A percentile compares a stretch with the other conserved stretches of the same genome.
phyloP scores from a whole-genome alignment of 352 stramenopile species.

The Phytopythium litorale region DNA sequence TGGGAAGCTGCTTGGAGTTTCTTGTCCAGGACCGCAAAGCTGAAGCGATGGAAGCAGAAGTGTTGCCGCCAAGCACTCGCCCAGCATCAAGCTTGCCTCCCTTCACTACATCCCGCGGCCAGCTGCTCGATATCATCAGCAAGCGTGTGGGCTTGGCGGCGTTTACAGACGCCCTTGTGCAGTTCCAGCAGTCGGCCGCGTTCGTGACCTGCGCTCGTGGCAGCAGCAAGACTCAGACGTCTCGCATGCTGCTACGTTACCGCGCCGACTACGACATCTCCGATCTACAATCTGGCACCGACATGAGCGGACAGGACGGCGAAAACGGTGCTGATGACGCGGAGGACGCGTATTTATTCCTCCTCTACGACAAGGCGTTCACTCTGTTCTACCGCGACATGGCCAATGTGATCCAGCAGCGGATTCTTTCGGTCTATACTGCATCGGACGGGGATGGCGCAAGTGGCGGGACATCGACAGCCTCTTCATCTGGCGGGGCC shows the following conservation, averaged over 20 bases:
- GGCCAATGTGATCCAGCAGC: slow-evolving; percentile 53
- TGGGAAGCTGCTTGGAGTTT: slow-evolving; percentile 60
- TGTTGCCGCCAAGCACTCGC: not conserved
- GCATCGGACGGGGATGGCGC: slow-evolving; percentile 17
- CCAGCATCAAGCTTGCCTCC: not conserved
- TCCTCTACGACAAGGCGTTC: slow-evolving; percentile 69
- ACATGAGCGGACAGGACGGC: not conserved
- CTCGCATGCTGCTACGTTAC: slow-evolving; percentile 32
- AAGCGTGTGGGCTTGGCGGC: slow-evolving; percentile 51
- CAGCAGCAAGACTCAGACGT: slow-evolving; percentile 32
- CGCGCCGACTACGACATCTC: slow-evolving; percentile 26
- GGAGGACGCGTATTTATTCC: slow-evolving; percentile 47
- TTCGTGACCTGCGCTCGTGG: slow-evolving; percentile 39
- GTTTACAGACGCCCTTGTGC: slow-evolving; percentile 66
- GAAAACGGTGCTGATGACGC: slow-evolving; percentile 3
- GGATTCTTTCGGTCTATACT: slow-evolving; percentile 65
- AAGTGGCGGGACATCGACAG: slow-evolving; percentile 4
- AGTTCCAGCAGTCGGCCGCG: slow-evolving; percentile 54
- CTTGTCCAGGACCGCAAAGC: slow-evolving; percentile 30
- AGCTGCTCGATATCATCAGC: slow-evolving; percentile 69
- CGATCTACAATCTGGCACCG: slow-evolving; percentile 9
- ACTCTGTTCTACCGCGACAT: slow-evolving; percentile 42
- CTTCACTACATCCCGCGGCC: slow-evolving; percentile 36
- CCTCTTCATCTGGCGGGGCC: slow-evolving; percentile 3
- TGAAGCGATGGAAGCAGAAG: slow-evolving; percentile 12